phyloP scores from a whole-genome alignment of 1,284 basidiomycete genomes.

The Ceratobasidium sp. region DNA sequence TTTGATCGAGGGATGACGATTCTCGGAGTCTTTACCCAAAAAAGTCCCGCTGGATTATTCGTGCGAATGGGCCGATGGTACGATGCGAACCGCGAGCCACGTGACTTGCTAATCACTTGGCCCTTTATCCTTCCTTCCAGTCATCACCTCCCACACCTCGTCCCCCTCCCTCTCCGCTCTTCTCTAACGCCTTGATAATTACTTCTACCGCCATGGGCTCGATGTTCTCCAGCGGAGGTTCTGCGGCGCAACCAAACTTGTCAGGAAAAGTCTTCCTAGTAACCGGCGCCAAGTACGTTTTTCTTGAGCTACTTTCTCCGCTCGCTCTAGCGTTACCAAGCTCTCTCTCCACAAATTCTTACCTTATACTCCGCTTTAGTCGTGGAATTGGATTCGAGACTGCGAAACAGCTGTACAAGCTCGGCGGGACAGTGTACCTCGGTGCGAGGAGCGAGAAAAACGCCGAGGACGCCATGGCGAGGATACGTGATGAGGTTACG shows the following conservation, averaged over 20 bases:
- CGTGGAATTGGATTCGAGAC: constrained; percentile 63
- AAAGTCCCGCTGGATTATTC: background rate
- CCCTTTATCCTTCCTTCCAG: background rate
- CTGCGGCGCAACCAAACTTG: constrained; percentile 54
- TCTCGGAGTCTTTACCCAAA: background rate
- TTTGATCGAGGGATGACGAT: background rate
- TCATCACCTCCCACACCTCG: background rate
- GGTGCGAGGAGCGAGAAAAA: constrained; percentile 61
- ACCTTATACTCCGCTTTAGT: constrained; percentile 56
- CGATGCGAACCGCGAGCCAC: constrained; percentile 2
- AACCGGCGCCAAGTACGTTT: constrained; percentile 61
- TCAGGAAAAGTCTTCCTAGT: constrained; percentile 61
- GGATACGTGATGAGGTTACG: constrained; percentile 58
- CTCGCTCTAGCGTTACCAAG: constrained; percentile 6
- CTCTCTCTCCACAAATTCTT: background rate
- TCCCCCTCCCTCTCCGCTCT: background rate
- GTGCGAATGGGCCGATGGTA: constrained; percentile 3
- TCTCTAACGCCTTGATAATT: too few relatives aligned
- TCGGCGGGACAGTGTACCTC: constrained; percentile 65
- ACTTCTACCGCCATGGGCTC: constrained; percentile 5
- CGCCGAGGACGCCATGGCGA: constrained; percentile 60
- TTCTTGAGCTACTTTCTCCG: constrained; percentile 13
- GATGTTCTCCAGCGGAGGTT: background rate
- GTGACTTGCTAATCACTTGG: background rate
- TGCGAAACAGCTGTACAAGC: constrained; percentile 59